Evolutionary conservation across 176 grass and related monocot species (phyloP).

Genomic region (Metroxylon sagu): DNA sequence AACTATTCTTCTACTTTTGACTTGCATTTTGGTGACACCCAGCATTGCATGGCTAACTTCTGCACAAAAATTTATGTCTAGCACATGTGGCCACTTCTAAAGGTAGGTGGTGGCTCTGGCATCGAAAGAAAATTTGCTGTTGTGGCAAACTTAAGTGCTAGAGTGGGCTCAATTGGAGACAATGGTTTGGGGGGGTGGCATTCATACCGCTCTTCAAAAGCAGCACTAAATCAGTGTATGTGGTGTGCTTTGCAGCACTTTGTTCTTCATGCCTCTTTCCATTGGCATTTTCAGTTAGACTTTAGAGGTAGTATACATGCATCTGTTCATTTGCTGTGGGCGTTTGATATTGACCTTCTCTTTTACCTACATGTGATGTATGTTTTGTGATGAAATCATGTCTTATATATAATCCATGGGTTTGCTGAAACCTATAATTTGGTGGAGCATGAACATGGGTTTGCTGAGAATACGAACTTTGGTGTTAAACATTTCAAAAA

Average conservation of each 20-base stretch:
- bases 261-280: conserved; percentile 1
- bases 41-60: background rate
- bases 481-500: no score
- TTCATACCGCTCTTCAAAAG: conserved; percentile 84
- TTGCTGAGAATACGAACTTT: no score
- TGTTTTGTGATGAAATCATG: no score
- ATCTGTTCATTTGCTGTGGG: no score
- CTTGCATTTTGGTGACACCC: background rate
- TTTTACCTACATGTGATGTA: no score
- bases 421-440: no score
- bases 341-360: no score
- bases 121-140: conserved; percentile 47
- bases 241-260: background rate
- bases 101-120: conserved; percentile 37
- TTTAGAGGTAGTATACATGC: no score
- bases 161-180: conserved; percentile 77
- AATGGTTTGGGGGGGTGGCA: conserved; percentile 84
- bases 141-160: conserved; percentile 68
- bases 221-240: conserved; percentile 79
- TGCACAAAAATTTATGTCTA: conserved; percentile 6
- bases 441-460: no score
- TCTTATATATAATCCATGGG: no score
- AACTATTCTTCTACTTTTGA: background rate
- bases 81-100: conserved; percentile 74
- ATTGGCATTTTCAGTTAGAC: background rate